Evolutionary conservation across 805 yeast genomes (phyloP), one percentile per base, ranked within the genome.

Genomic region (Barnettozyma pratensis): DNA sequence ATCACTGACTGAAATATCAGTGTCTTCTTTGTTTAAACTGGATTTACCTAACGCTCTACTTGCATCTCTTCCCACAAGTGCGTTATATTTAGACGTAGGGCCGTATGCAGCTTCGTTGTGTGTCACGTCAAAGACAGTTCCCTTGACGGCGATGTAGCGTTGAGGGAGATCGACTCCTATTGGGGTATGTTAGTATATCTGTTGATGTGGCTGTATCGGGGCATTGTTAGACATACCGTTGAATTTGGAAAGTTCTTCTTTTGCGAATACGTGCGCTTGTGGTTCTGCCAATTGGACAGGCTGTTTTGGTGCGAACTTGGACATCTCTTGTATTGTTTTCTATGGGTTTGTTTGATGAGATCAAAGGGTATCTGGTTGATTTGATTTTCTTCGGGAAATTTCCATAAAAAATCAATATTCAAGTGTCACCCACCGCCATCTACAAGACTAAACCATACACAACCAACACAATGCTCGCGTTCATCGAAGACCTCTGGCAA

Each of bases 111-210:
- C 78, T 10, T 63, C 56, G 59, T 87, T 88, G 41, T 69, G 61
- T 0, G 87, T 76, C 8, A 89, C 96, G 59, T 88, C 96, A 63
- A 87, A 89, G 9, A 89, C 79, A 2, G 73, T 73, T 25, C 96
- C 94, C 52, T 82, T 81, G 57, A 88, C 82, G 7, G 81, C 94
- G 19, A 88, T 85, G 64, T 81, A 88, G 54, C 86, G 75, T 50
- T 75, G 66, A 7, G 72, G 68, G 8, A 66, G 67, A 6, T 80
- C 80, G 69, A 32, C 26, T n/a, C 40, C 29, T 42, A 36, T 3
- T 3, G 5, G 31, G 4, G 6, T 29, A 14, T 29, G 42, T 30
- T 12, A 42, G 35, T 12, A 4, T 6, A 14, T 6, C 11, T 7
- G 11, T 41, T 25, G 30, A n/a, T n/a, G n/a, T n/a, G n/a, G n/a